These are phyloP conservation scores for Urochloa ruziziensis DNA, from an alignment of 176 grass and related monocot genomes.

Conservation along the genomic window DNA sequence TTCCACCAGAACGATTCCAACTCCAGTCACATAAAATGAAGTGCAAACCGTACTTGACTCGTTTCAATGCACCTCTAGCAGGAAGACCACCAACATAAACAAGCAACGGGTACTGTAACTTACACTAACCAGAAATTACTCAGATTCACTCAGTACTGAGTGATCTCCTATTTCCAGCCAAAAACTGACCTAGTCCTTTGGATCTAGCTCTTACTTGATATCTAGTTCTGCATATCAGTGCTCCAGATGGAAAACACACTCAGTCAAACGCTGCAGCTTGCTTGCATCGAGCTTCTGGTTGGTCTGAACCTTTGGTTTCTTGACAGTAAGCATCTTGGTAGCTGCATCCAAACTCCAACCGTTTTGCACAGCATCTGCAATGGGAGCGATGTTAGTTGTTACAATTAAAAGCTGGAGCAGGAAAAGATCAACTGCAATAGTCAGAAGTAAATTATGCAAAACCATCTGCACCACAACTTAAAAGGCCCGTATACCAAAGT, in stretches of 20 bases:
- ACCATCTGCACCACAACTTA: not conserved
- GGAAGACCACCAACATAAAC: not conserved
- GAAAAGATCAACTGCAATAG: not conserved
- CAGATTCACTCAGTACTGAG: not conserved
- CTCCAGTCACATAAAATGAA: not conserved
- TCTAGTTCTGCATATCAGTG: slow-evolving; percentile 49
- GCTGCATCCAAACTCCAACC: slow-evolving; percentile 75
- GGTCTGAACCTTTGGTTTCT: slow-evolving; percentile 53
- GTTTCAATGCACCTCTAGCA: not conserved
- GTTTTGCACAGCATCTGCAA: slow-evolving; percentile 59
- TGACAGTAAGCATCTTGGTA: slow-evolving; percentile 67
- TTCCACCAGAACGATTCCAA: not conserved
- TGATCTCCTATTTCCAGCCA: not conserved
- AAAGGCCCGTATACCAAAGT: not conserved
- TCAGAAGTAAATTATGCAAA: slow-evolving; percentile 3
- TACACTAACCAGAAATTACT: not conserved
- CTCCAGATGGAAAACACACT: slow-evolving; percentile 96
- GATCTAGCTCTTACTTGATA: not conserved
- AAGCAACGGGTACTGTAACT: not conserved
- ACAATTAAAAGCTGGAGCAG: not conserved
- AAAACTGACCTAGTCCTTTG: not conserved
- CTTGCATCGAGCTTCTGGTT: slow-evolving; percentile 80
- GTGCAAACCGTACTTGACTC: not conserved
- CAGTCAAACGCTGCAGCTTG: slow-evolving; percentile 90
- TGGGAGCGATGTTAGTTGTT: not conserved